These are phyloP conservation scores for Lasiosphaeriaceae sp. DNA, from an alignment of 495 filamentous ascomycete species.

Conservation along the genomic window DNA sequence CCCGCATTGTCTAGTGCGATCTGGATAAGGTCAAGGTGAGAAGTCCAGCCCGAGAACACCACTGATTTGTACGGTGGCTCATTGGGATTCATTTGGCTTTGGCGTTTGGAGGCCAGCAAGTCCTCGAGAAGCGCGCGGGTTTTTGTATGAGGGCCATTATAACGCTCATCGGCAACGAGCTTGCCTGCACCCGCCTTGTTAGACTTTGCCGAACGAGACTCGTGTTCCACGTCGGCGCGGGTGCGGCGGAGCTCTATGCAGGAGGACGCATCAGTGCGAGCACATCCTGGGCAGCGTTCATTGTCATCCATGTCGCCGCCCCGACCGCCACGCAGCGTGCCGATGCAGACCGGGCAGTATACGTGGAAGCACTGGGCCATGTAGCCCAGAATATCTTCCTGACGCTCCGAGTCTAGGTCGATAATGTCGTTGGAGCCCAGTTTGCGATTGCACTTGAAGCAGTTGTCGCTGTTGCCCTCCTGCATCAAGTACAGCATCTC, in stretches of 20 bases:
- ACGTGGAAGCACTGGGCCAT: conserved; percentile 83
- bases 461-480: conserved; percentile 68
- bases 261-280: conserved; percentile 33
- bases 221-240: conserved; percentile 57
- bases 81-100: conserved; percentile 53
- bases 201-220: conserved; percentile 37
- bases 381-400: conserved; percentile 65
- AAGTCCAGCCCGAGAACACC: conserved; percentile 91
- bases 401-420: conserved; percentile 49
- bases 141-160: conserved; percentile 86
- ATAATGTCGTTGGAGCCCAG: conserved; percentile 52
- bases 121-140: conserved; percentile 71
- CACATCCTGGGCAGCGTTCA: conserved; percentile 15
- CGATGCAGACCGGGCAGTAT: conserved; percentile 70
- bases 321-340: conserved; percentile 40
- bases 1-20: conserved; percentile 67
- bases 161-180: conserved; percentile 60
- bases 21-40: conserved; percentile 89
- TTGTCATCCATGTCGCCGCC: conserved; percentile 15
- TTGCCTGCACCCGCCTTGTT: conserved; percentile 45
- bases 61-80: conserved; percentile 80
- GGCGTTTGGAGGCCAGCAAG: conserved; percentile 54
- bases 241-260: conserved; percentile 65
- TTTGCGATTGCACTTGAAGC: conserved; percentile 62
- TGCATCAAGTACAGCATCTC: conserved; percentile 78